Evolutionary conservation across 768 basidiomycete species (phyloP).

Genomic region (Tubosaeta sp.): DNA sequence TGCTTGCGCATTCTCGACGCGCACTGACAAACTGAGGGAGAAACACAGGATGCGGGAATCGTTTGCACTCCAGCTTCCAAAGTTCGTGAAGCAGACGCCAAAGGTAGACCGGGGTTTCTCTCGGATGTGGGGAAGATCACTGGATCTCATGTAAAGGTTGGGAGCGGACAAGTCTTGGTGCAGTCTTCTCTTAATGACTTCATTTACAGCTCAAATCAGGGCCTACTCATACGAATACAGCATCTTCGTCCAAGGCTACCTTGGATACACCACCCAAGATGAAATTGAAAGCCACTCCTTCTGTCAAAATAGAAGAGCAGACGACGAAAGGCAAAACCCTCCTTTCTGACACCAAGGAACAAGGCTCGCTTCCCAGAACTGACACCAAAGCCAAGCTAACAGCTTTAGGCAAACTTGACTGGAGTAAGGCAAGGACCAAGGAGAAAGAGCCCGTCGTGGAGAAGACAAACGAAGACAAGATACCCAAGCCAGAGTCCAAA

Average conservation of each 20-base stretch:
- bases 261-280: slow-evolving; percentile 26
- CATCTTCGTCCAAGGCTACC: slow-evolving; percentile 44
- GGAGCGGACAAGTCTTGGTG: not conserved
- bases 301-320: slow-evolving; percentile 12
- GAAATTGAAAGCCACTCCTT: slow-evolving; percentile 9
- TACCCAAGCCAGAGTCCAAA: slow-evolving; percentile 13
- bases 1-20: not conserved
- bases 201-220: slow-evolving; percentile 15
- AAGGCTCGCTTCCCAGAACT: slow-evolving; percentile 11
- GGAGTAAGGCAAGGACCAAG: slow-evolving; percentile 55
- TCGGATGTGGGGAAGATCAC: slow-evolving; percentile 42
- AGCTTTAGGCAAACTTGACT: slow-evolving; percentile 53
- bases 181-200: not conserved
- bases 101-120: slow-evolving; percentile 11
- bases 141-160: slow-evolving; percentile 44
- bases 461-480: slow-evolving; percentile 13
- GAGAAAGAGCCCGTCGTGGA: slow-evolving; percentile 18
- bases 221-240: slow-evolving; percentile 7
- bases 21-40: not conserved
- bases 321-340: slow-evolving; percentile 21
- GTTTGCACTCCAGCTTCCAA: slow-evolving; percentile 33
- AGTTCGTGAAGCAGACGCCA: slow-evolving; percentile 33
- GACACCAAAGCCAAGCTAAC: slow-evolving; percentile 30
- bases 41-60: slow-evolving; percentile 41
- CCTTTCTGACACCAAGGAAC: slow-evolving; percentile 22